Percentiles rank a stretch among this genome's conserved stretches.
Conservation (phyloP, 2,329 filamentous ascomycete species). For the Metarhizium album region DNA sequence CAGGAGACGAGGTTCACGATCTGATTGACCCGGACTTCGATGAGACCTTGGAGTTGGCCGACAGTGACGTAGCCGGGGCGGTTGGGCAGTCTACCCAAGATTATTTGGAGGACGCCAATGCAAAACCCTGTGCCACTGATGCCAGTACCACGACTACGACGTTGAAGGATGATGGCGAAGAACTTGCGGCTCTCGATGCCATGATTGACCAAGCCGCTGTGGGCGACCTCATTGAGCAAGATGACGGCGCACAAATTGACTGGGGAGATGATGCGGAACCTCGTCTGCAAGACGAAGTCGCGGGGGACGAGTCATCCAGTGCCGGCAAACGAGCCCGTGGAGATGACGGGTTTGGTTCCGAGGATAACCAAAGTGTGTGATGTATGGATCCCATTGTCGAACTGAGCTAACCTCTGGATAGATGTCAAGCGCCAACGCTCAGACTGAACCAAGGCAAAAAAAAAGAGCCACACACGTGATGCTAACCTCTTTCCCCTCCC, state of each 20-base stretch:
- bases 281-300: not conserved
- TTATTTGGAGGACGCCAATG: slow-evolving; percentile 1
- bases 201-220: not conserved
- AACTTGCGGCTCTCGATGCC: not conserved
- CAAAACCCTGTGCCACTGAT: not conserved
- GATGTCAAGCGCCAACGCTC: slow-evolving; percentile 12
- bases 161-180: slow-evolving; percentile 20
- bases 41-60: not conserved
- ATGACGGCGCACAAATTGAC: slow-evolving; percentile 9
- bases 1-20: slow-evolving; percentile 2
- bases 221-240: not conserved
- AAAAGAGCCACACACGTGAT: not conserved
- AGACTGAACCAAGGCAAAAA: not conserved
- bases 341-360: slow-evolving; percentile 10
- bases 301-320: slow-evolving; percentile 1
- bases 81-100: slow-evolving; percentile 15
- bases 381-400: not conserved
- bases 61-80: not conserved
- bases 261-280: slow-evolving; percentile 10
- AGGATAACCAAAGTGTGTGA: slow-evolving; percentile 9
- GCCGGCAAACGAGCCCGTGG: slow-evolving; percentile 9
- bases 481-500: slow-evolving; percentile 2
- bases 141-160: slow-evolving; percentile 2
- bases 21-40: slow-evolving; percentile 3
- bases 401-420: slow-evolving; percentile 7